These are phyloP conservation scores for Pseudopyrenochaeta lycopersici DNA, from an alignment of 2,329 filamentous ascomycete species.

Conservation along the genomic window DNA sequence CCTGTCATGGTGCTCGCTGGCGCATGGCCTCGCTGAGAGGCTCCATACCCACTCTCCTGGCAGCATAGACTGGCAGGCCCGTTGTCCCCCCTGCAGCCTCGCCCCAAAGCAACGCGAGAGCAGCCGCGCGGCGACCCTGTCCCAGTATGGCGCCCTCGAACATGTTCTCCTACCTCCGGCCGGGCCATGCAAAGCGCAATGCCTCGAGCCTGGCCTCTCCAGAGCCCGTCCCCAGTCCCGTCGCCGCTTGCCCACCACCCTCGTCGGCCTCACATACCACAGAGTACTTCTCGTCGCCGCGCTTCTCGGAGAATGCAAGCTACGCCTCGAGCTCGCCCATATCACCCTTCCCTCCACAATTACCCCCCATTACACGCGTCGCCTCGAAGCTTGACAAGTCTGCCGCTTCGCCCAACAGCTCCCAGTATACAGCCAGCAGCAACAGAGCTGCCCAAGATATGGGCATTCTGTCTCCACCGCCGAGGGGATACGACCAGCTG, in stretches of 20 bases:
- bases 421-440: constrained; percentile 16
- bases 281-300: constrained; percentile 44
- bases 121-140: constrained; percentile 21
- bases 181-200: constrained; percentile 50
- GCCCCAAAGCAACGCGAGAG: constrained; percentile 25
- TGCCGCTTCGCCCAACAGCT: constrained; percentile 16
- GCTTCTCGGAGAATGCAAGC: constrained; percentile 40
- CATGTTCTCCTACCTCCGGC: constrained; percentile 52
- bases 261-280: constrained; percentile 41
- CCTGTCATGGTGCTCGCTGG: constrained; percentile 37
- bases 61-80: constrained; percentile 6
- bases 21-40: constrained; percentile 48
- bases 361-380: constrained; percentile 51
- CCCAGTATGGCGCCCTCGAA: constrained; percentile 49
- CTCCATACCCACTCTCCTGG: constrained; percentile 11
- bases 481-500: constrained; percentile 21
- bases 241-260: constrained; percentile 29
- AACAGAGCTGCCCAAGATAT: constrained; percentile 17
- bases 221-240: constrained; percentile 38
- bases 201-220: constrained; percentile 46
- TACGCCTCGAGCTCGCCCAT: constrained; percentile 45
- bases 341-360: constrained; percentile 48
- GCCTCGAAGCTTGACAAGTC: constrained; percentile 43
- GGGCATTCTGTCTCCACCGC: constrained; percentile 30
- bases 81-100: constrained; percentile 6